Evolutionary conservation across 148 eudicot species (phyloP).

Genomic region (Oxyria digyna): DNA sequence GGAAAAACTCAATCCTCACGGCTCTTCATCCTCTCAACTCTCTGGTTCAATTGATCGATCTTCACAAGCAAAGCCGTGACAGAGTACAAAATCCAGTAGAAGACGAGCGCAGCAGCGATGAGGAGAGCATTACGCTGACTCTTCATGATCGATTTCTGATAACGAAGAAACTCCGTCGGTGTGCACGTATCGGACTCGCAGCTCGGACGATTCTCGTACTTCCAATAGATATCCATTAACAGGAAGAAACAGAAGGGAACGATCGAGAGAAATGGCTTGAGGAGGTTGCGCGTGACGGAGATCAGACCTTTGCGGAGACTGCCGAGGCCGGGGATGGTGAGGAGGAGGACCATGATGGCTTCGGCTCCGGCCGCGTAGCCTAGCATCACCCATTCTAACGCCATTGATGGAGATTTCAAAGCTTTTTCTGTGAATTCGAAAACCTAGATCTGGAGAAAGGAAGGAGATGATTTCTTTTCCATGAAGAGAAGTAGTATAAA

Average conservation of each 20-base stretch:
- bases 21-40: constrained; percentile 47
- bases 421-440: neutral
- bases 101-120: constrained; percentile 54
- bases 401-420: constrained; percentile 29
- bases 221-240: constrained; percentile 73
- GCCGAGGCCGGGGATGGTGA: constrained; percentile 68
- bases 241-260: constrained; percentile 66
- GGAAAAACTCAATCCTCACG: constrained; percentile 23
- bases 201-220: constrained; percentile 60
- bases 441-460: constrained; percentile 14
- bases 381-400: constrained; percentile 77
- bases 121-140: constrained; percentile 61
- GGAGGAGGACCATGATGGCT: constrained; percentile 68
- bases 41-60: constrained; percentile 44
- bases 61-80: constrained; percentile 47
- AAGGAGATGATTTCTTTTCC: neutral
- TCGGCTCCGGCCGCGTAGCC: constrained; percentile 89
- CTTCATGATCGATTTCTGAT: constrained; percentile 72
- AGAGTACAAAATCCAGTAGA: constrained; percentile 68
- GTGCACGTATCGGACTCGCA: constrained; percentile 46
- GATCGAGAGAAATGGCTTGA: constrained; percentile 59
- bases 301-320: constrained; percentile 58
- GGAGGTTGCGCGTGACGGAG: constrained; percentile 45
- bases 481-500: neutral
- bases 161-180: constrained; percentile 58